These are phyloP conservation scores for Mucor saturninus DNA, from an alignment of 371 early-diverging fungal genomes.

Conservation along the genomic window DNA sequence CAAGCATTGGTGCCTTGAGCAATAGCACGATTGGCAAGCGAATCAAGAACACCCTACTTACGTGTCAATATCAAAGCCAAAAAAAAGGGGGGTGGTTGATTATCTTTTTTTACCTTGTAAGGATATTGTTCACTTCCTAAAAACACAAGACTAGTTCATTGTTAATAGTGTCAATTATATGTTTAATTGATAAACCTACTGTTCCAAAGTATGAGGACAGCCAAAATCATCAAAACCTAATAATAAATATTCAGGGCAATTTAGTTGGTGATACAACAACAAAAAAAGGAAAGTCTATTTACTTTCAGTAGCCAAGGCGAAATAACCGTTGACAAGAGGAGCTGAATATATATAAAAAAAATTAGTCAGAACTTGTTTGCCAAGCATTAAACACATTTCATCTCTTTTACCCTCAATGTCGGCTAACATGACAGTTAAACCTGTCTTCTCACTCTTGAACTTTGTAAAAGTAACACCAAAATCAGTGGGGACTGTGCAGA, in stretches of 20 bases:
- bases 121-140: constrained; percentile 72
- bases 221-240: constrained; percentile 72
- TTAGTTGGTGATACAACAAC: neutral
- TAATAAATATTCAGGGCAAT: too few species aligned
- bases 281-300: constrained; percentile 9
- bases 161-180: neutral
- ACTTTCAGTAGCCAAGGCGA: constrained; percentile 71
- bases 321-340: constrained; percentile 71
- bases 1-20: constrained; percentile 77
- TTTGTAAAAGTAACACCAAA: constrained; percentile 59
- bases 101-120: constrained; percentile 55
- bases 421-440: constrained; percentile 63
- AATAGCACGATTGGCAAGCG: constrained; percentile 70
- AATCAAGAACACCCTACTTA: constrained; percentile 66
- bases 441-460: constrained; percentile 59
- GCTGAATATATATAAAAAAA: constrained; percentile 34
- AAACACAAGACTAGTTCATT: constrained; percentile 56
- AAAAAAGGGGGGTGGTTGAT: too few species aligned
- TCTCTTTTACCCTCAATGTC: constrained; percentile 61
- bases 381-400: neutral
- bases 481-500: constrained; percentile 45
- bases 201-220: constrained; percentile 73
- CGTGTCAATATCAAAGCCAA: neutral
- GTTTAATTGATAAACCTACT: constrained; percentile 44
- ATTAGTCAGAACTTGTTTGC: neutral